Base-by-base conservation (phyloP, 345 rosid genomes). In the Aquilaria malaccensis region DNA sequence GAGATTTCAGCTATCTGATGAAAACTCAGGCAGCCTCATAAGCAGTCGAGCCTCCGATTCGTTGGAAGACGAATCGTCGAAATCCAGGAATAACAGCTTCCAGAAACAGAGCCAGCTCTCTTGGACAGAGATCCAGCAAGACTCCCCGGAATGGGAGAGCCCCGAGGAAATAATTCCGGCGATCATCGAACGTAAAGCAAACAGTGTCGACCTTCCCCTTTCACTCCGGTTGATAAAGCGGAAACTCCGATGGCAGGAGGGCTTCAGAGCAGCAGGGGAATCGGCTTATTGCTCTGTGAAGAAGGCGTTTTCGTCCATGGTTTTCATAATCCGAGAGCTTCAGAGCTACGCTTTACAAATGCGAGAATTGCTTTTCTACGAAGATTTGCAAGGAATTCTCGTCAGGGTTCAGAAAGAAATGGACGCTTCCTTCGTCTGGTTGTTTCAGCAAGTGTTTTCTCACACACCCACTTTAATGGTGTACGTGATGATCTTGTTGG, bases 381-480 rank as follows among this genome's bases (percentile, higher is more conserved):
- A 87, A 66, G 95, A 90, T 62, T 70, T 87, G 52, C 90, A 79
- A 61, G 90, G 75, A 31, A 79, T 85, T 56, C 62, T 90, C 22
- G 73, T 51, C n/a, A 80, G 88, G 7, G 97, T 90, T 0, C 91
- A 83, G 37, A 74, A 62, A 67, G 97, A 90, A 62, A 76, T 90
- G 85, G 84, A 90, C 66, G 84, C 79, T 4, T 90, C 95, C 1
- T 90, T 90, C 59, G 92, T 90, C 0, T 87, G 97, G 97, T 66
- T 90, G 65, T 90, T 90, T 41, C 95, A 90, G 33, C 90, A 78
- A 70, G 87, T 87, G 0, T 90, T 90, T 64, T 90, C 97, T 1
- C 87, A 83, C 2, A 90, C 97, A 0, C 97, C 97, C 2, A 85
- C 93, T 2, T 72, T 90, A 31, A 90, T 90, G 97, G 83, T 90